Evolutionary conservation across 2,329 filamentous ascomycete species (phyloP), one percentile per base, ranked within the genome.

Genomic region (Fusarium hainanense): DNA sequence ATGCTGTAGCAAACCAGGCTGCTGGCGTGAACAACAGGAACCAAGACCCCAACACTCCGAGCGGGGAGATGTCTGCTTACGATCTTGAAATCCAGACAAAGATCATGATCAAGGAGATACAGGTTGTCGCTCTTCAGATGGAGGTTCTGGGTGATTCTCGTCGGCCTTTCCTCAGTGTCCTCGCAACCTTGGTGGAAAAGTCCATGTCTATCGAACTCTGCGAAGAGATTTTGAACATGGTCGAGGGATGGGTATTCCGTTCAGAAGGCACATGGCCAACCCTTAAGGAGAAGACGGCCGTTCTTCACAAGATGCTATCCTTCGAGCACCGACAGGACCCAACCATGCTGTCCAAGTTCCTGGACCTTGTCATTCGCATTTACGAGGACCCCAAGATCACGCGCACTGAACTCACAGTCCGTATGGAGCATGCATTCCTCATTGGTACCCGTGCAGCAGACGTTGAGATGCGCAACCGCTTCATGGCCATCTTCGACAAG

Each of bases 301-400:
- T 99, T 2, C 83, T 99, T n/a, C 94, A 97, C 75, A 99, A 99
- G 82, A 99, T 99, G 96, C 84, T 98, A 18, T 90, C 94, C 0
- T 99, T 99, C 73, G 96, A 99, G 80, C 89, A 93, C 60, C 88
- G 96, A 41, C 82, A 87, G 28, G 95, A 98, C 77, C 88, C 90
- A 32, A 93, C 91, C 1, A 90, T 99, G 82, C 85, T 99, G 60
- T 94, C 91, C 72, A 95, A 95, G 77, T 99, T 98, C 82, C 85
- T 99, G 62, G 93, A 98, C 70, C 88, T 99, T 27, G 96, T 99
- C 27, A 97, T 99, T 73, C 90, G 94, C 50, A 98, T 99, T 63
- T 99, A 99, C 78, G 97, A 99, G 77, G 96, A 99, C 75, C 93
- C 94, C 1, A 97, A 97, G 81, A 96, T 99, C 68, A 94, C 94